phyloP scores from a whole-genome alignment of 352 stramenopile genomes.

The Pythium grandisporangium region DNA sequence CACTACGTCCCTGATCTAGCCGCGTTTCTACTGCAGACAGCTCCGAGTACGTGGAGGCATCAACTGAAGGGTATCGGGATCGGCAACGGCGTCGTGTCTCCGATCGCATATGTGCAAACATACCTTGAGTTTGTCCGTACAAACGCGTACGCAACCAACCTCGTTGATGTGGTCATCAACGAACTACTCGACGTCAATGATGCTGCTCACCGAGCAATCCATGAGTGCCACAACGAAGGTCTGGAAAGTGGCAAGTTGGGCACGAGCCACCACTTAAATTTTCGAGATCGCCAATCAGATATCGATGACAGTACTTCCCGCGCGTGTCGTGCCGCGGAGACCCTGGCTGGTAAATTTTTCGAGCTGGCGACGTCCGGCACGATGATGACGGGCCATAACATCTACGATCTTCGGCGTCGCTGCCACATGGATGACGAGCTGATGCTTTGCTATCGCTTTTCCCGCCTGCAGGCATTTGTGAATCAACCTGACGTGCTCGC shows the following conservation, averaged over 20 bases:
- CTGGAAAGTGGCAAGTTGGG: neutral
- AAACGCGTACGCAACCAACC: conserved; percentile 30
- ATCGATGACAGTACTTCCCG: neutral
- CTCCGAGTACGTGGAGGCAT: conserved; percentile 14
- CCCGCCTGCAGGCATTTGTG: conserved; percentile 42
- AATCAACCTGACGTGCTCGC: conserved; percentile 25
- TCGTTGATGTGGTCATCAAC: conserved; percentile 12
- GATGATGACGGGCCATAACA: conserved; percentile 25
- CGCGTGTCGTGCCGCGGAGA: conserved; percentile 16
- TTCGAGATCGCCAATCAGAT: neutral
- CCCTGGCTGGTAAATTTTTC: conserved; percentile 9
- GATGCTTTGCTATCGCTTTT: conserved; percentile 57
- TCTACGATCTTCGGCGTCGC: conserved; percentile 54
- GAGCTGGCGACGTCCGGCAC: conserved; percentile 7
- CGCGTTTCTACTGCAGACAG: conserved; percentile 46
- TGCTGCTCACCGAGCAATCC: neutral
- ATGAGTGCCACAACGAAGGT: neutral
- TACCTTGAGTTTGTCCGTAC: conserved; percentile 34
- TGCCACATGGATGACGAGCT: conserved; percentile 42
- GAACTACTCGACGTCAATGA: neutral
- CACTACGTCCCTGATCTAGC: conserved; percentile 93
- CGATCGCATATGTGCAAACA: conserved; percentile 30
- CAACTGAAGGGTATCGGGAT: conserved; percentile 80
- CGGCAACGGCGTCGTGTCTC: conserved; percentile 69
- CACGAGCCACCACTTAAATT: neutral